These are phyloP conservation scores for Nitzschia sp. DNA, from an alignment of 108 stramenopile genomes.

Conservation along the genomic window DNA sequence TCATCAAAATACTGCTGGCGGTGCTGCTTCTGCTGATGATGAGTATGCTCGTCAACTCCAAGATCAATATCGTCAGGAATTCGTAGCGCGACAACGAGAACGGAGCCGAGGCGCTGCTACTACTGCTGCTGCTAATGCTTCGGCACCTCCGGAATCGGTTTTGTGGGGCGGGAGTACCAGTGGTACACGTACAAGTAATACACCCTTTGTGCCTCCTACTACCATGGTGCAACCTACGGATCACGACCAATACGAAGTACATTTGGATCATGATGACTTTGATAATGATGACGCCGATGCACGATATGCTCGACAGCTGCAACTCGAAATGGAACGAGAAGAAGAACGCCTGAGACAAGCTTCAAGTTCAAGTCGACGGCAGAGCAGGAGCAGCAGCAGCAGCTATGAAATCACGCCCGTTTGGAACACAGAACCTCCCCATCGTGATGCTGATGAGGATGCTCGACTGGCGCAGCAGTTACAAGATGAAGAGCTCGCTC, in stretches of 20 bases:
- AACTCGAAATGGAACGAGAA: conserved; percentile 9
- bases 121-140: not conserved
- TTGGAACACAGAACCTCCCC: not conserved
- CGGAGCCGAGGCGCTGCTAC: no score
- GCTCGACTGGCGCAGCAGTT: conserved; percentile 1
- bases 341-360: not conserved
- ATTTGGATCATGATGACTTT: no score
- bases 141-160: not conserved
- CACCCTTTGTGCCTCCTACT: not conserved
- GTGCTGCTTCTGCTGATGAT: no score
- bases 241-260: not conserved
- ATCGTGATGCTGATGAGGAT: conserved; percentile 4
- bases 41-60: conserved; percentile 10
- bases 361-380: not conserved
- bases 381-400: not conserved
- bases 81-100: conserved; percentile 5
- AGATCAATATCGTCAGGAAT: conserved; percentile 26
- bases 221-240: not conserved
- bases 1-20: no score
- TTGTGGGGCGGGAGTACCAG: not conserved
- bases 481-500: conserved; percentile 20
- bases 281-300: not conserved
- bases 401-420: conserved; percentile 2
- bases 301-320: conserved; percentile 10
- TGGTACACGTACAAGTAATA: not conserved